Evolutionary conservation across 2,329 filamentous ascomycete genomes (phyloP).

Genomic region (Trichoderma arundinaceum): DNA sequence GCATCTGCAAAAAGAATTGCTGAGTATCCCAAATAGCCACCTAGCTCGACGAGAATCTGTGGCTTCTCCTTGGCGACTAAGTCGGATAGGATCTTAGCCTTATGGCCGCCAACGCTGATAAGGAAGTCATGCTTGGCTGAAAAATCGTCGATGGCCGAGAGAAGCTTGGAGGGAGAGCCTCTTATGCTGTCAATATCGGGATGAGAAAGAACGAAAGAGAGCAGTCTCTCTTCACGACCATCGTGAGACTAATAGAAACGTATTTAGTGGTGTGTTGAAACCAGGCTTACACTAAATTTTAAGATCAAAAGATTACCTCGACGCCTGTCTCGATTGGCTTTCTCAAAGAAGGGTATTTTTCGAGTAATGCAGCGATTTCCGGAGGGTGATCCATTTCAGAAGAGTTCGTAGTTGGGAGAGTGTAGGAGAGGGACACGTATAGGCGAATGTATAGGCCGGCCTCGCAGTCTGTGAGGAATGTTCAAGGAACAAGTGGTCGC

Average conservation of each 20-base stretch:
- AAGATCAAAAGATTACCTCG: not conserved
- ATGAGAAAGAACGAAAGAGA: conserved; percentile 17
- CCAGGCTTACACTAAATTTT: not conserved
- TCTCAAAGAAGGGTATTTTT: conserved; percentile 23
- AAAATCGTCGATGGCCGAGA: conserved; percentile 20
- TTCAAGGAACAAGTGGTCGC: not conserved
- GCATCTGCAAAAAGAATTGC: conserved; percentile 75
- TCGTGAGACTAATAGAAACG: conserved; percentile 3
- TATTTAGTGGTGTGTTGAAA: not conserved
- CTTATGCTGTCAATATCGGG: conserved; percentile 6
- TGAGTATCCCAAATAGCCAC: conserved; percentile 83
- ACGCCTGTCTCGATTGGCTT: not conserved
- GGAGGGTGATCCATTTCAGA: conserved; percentile 14
- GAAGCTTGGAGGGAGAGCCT: conserved; percentile 12
- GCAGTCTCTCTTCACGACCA: conserved; percentile 21
- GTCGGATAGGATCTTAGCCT: conserved; percentile 72
- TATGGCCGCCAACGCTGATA: conserved; percentile 80
- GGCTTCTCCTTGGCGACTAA: conserved; percentile 72
- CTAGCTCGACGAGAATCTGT: conserved; percentile 75
- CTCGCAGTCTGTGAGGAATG: not conserved
- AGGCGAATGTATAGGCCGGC: not conserved
- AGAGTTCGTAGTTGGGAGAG: not conserved
- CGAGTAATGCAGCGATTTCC: conserved; percentile 8
- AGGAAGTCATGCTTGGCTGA: conserved; percentile 46
- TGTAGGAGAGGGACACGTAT: not conserved